phyloP scores from a whole-genome alignment of 1,284 basidiomycete species.

The Tilletia horrida region DNA sequence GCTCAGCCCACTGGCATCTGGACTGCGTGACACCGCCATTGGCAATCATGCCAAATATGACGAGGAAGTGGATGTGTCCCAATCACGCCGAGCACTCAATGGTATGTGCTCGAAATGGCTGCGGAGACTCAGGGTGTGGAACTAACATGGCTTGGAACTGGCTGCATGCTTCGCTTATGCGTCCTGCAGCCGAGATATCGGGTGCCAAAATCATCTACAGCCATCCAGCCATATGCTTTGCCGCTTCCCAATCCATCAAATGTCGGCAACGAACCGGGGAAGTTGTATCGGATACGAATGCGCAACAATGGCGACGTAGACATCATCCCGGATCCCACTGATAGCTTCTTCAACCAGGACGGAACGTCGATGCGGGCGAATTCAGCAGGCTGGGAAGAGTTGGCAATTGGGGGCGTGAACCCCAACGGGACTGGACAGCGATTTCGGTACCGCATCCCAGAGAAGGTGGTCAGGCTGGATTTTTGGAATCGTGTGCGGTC shows the following conservation, averaged over 20 bases:
- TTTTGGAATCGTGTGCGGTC: constrained; percentile 72
- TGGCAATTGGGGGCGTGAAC: constrained; percentile 46
- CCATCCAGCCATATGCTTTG: constrained; percentile 30
- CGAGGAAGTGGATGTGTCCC: constrained; percentile 98
- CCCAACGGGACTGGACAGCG: constrained; percentile 20
- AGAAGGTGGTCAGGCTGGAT: constrained; percentile 83
- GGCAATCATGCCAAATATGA: constrained; percentile 75
- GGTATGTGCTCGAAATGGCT: constrained; percentile 20
- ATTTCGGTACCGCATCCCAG: constrained; percentile 86
- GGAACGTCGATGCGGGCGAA: background rate
- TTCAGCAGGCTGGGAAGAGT: constrained; percentile 45
- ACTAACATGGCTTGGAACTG: too few species aligned
- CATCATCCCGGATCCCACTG: constrained; percentile 65
- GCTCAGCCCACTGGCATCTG: constrained; percentile 90
- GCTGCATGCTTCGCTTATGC: background rate
- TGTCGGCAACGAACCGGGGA: constrained; percentile 63
- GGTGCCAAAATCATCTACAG: constrained; percentile 32
- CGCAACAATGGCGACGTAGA: constrained; percentile 90
- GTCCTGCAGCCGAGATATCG: constrained; percentile 10
- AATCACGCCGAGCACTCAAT: constrained; percentile 81
- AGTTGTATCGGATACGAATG: constrained; percentile 63
- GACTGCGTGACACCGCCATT: constrained; percentile 92
- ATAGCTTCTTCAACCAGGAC: constrained; percentile 47
- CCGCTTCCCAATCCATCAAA: constrained; percentile 31
- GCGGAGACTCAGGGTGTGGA: constrained; percentile 58